A percentile compares a stretch with the other conserved stretches of the same genome.
Conservation (phyloP, 1,284 basidiomycete species). For the Sphaerobolus stellatus region DNA sequence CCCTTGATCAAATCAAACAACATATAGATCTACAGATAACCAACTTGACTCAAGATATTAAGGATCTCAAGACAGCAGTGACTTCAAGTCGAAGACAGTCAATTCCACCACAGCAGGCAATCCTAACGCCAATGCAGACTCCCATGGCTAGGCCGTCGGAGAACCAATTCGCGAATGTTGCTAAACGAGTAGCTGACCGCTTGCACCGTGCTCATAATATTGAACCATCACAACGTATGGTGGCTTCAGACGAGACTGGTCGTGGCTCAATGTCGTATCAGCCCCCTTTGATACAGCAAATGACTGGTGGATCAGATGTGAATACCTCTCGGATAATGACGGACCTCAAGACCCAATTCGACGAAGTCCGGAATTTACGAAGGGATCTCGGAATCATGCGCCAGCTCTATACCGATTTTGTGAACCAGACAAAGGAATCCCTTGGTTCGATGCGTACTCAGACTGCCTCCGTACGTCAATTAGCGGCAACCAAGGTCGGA, state of each 20-base stretch:
- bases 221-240: background rate
- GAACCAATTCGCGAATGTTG: constrained; percentile 66
- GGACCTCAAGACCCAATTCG: constrained; percentile 89
- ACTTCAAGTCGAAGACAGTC: constrained; percentile 45
- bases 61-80: constrained; percentile 79
- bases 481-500: constrained; percentile 80
- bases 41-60: constrained; percentile 84
- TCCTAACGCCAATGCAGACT: constrained; percentile 57
- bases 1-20: constrained; percentile 97
- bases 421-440: constrained; percentile 85
- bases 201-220: constrained; percentile 10
- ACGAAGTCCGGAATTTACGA: constrained; percentile 90
- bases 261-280: constrained; percentile 17
- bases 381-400: constrained; percentile 92
- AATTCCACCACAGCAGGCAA: constrained; percentile 45
- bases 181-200: constrained; percentile 54
- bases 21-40: constrained; percentile 93
- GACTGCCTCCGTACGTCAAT: constrained; percentile 82
- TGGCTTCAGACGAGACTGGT: constrained; percentile 28
- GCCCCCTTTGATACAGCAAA: constrained; percentile 48
- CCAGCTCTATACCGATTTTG: constrained; percentile 92
- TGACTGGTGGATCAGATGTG: constrained; percentile 73
- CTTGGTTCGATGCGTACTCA: constrained; percentile 77
- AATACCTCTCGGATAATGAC: constrained; percentile 57
- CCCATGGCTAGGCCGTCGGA: constrained; percentile 66